Evolutionary conservation across 2,329 filamentous ascomycete species (phyloP).

Genomic region (Neurospora crassa): DNA sequence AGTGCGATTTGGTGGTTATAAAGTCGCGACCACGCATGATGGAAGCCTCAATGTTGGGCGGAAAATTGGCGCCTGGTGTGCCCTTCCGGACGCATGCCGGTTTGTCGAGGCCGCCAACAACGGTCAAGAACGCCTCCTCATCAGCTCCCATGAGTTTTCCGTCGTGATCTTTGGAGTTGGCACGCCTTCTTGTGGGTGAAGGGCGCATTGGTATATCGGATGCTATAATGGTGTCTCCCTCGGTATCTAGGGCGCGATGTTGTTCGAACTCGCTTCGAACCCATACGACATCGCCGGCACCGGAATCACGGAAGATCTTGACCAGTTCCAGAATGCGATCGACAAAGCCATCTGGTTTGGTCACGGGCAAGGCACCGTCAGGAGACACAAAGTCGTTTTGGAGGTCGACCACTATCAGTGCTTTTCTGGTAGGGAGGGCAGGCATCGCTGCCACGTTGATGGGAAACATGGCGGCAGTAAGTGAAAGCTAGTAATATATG

Average conservation of each 20-base stretch:
- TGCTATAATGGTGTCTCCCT: conserved; percentile 41
- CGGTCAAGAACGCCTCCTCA: conserved; percentile 29
- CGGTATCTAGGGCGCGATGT: conserved; percentile 40
- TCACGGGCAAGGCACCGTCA: conserved; percentile 58
- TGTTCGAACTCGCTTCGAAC: conserved; percentile 64
- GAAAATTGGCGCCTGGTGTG: conserved; percentile 37
- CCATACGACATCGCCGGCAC: conserved; percentile 70
- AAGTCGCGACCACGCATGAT: conserved; percentile 38
- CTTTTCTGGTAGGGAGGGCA: conserved; percentile 50
- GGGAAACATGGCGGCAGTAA: conserved; percentile 36
- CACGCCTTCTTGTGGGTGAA: conserved; percentile 12
- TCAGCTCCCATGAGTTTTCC: conserved; percentile 29
- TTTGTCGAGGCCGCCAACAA: conserved; percentile 19
- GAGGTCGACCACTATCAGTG: conserved; percentile 74
- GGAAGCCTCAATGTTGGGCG: conserved; percentile 29
- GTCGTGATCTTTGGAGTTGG: conserved; percentile 20
- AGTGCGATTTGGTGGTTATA: conserved; percentile 60
- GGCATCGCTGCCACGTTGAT: conserved; percentile 48
- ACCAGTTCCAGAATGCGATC: conserved; percentile 57
- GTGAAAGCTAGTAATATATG: no score
- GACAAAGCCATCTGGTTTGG: conserved; percentile 54
- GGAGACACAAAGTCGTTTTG: conserved; percentile 80
- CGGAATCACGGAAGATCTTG: conserved; percentile 60
- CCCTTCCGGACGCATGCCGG: conserved; percentile 34
- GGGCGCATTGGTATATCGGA: conserved; percentile 24